Evolutionary conservation across 177 flowering plant genomes (phyloP).

Genomic region (Telopea speciosissima): DNA sequence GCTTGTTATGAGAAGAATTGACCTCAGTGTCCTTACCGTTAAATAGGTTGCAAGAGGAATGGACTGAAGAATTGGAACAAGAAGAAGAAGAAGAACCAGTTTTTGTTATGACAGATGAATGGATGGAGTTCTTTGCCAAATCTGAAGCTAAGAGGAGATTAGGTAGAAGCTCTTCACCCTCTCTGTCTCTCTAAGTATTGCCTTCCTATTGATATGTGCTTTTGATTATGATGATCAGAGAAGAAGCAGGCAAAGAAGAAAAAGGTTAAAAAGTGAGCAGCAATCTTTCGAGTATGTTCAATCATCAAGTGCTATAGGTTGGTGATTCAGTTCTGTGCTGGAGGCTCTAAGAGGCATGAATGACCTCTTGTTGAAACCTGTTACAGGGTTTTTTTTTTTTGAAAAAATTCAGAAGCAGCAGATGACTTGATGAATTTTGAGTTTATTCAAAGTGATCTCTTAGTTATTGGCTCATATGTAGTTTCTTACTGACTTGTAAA

Average conservation of each 20-base stretch:
- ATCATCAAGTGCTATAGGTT: neutral
- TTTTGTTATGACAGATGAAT: slow-evolving; percentile 67
- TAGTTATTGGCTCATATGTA: too few species aligned
- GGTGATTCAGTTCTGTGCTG: neutral
- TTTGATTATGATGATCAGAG: slow-evolving; percentile 17
- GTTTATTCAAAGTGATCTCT: neutral
- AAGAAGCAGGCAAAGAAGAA: slow-evolving; percentile 38
- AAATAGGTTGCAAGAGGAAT: slow-evolving; percentile 17
- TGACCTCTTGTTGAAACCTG: neutral
- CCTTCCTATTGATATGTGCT: neutral
- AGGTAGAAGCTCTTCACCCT: slow-evolving; percentile 21
- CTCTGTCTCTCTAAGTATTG: neutral
- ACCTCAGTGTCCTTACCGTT: neutral
- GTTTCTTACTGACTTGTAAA: neutral
- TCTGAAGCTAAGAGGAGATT: slow-evolving; percentile 58
- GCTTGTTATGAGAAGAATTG: neutral
- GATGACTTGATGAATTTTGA: neutral
- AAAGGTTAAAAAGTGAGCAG: slow-evolving; percentile 4
- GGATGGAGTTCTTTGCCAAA: slow-evolving; percentile 73
- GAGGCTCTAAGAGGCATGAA: neutral
- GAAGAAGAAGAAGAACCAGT: slow-evolving; percentile 52
- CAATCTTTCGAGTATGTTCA: neutral
- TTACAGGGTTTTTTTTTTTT: neutral
- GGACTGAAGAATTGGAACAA: slow-evolving; percentile 16
- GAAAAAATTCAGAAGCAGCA: neutral